Percentiles rank a stretch among this genome's conserved stretches.
These are phyloP conservation scores for Ilex paraguariensis DNA, from an alignment of 305 asterid genomes.

Conservation along the genomic window DNA sequence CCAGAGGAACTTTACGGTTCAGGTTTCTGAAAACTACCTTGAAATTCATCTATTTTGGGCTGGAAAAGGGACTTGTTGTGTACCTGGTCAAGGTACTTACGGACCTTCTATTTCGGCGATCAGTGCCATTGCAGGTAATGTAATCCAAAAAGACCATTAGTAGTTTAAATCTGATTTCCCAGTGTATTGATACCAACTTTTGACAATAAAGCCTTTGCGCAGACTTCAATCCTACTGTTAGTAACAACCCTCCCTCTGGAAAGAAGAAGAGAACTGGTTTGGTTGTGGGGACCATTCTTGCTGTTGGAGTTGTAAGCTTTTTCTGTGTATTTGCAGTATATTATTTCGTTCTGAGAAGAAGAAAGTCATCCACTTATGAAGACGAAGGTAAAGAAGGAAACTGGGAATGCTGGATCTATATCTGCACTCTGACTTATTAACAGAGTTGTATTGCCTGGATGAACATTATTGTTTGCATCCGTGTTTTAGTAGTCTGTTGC, in stretches of 20 bases:
- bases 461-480: too few relatives aligned
- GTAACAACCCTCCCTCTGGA: conserved; percentile 46
- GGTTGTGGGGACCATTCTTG: conserved; percentile 58
- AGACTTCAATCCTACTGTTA: conserved; percentile 61
- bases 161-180: conserved; percentile 1
- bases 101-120: conserved; percentile 75
- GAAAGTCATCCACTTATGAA: conserved; percentile 29
- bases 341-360: conserved; percentile 36
- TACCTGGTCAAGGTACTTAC: conserved; percentile 50
- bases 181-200: not conserved
- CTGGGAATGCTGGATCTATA: not conserved
- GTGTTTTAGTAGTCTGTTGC: too few relatives aligned
- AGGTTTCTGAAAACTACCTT: conserved; percentile 53
- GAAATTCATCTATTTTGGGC: conserved; percentile 82
- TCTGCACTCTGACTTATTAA: too few relatives aligned
- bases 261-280: conserved; percentile 45
- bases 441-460: too few relatives aligned
- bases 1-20: conserved; percentile 24
- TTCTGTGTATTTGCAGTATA: conserved; percentile 31
- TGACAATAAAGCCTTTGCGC: conserved; percentile 13
- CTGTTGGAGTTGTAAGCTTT: conserved; percentile 34
- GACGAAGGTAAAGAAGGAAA: conserved; percentile 48
- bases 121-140: conserved; percentile 48
- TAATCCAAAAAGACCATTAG: not conserved
- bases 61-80: conserved; percentile 86